Conservation (phyloP, 2,329 filamentous ascomycete genomes). For the Xylariomycetidae sp. region DNA sequence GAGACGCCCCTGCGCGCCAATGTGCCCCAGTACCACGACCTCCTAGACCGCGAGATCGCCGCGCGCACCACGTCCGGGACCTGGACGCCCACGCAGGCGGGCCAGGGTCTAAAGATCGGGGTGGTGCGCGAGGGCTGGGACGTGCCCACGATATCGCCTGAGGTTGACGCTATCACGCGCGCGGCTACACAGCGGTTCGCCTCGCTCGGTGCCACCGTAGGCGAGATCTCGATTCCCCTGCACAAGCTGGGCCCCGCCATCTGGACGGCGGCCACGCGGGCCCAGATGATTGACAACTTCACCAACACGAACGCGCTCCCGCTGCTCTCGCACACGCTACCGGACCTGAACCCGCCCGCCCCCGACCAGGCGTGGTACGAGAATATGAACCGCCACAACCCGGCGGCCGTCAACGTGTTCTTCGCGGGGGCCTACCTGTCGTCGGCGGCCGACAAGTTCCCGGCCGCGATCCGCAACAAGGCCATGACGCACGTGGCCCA, state of each 20-base stretch:
- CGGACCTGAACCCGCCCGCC: constrained; percentile 23
- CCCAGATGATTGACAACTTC: constrained; percentile 27
- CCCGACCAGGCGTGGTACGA: constrained; percentile 38
- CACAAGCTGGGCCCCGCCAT: constrained; percentile 41
- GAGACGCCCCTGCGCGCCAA: constrained; percentile 30
- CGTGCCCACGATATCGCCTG: constrained; percentile 30
- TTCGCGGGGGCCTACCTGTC: constrained; percentile 31
- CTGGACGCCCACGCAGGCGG: constrained; percentile 24
- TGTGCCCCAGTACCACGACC: constrained; percentile 28
- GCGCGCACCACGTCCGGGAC: constrained; percentile 10
- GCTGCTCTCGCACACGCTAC: constrained; percentile 25
- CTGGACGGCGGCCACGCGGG: constrained; percentile 39
- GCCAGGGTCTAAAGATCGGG: constrained; percentile 38
- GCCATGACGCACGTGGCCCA: constrained; percentile 41
- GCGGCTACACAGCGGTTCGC: constrained; percentile 32
- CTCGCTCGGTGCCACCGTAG: constrained; percentile 37
- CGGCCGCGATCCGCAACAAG: constrained; percentile 34
- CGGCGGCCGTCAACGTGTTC: constrained; percentile 39
- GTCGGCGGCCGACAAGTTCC: constrained; percentile 17
- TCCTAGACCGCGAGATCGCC: constrained; percentile 20
- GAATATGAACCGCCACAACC: constrained; percentile 36
- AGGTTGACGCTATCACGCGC: constrained; percentile 33
- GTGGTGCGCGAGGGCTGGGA: constrained; percentile 40
- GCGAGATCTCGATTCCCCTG: constrained; percentile 41
- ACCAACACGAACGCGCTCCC: constrained; percentile 26